Conservation (phyloP, 139 green algal genomes). For the Zygnema cylindricum region DNA sequence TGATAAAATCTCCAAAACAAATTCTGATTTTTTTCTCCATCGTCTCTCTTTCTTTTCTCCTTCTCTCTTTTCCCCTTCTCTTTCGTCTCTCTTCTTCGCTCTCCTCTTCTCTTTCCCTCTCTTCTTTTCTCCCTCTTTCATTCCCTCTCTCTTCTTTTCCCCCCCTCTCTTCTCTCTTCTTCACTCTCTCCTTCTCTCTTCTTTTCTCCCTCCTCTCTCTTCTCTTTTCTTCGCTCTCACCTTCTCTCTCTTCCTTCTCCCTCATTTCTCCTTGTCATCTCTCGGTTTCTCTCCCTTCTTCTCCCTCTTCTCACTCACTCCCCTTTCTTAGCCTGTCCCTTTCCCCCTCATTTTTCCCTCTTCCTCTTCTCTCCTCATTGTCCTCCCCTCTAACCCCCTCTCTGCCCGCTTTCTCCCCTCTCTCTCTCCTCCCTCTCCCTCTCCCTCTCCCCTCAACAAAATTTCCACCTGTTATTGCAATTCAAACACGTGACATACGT, state of each 20-base stretch:
- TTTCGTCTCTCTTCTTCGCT: neutral
- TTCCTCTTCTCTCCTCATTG: neutral
- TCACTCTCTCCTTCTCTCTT: neutral
- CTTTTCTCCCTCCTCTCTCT: neutral
- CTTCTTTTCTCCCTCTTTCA: neutral
- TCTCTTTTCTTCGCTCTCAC: neutral
- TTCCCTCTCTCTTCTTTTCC: neutral
- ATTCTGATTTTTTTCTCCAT: neutral
- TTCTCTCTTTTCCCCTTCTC: neutral
- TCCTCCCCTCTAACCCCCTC: neutral
- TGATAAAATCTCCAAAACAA: no score
- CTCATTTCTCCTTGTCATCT: neutral
- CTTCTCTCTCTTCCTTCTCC: neutral
- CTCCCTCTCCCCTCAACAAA: conserved; percentile 72
- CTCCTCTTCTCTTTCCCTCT: neutral
- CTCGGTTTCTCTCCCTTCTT: neutral
- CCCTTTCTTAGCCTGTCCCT: neutral
- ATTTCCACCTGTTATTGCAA: conserved; percentile 93
- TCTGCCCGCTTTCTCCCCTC: neutral
- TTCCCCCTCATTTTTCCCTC: neutral
- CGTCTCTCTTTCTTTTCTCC: neutral
- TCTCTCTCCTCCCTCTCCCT: neutral
- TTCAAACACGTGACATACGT: conserved; percentile 83
- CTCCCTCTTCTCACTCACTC: neutral
- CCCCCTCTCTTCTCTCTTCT: neutral